phyloP scores from a whole-genome alignment of 352 stramenopile species.

The Phytophthora tentaculata region DNA sequence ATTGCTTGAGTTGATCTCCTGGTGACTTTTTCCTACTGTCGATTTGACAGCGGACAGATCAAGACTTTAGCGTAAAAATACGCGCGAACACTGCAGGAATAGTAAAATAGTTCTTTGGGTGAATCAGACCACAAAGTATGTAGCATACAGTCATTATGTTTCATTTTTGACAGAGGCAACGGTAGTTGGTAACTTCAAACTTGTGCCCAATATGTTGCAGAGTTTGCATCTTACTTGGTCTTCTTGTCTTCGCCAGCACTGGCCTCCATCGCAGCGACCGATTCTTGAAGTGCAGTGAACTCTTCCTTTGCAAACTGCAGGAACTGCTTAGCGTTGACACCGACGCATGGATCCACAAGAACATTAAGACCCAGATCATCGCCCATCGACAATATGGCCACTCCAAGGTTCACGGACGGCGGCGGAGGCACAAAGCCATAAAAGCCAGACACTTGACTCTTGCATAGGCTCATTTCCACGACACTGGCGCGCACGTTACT shows the following conservation, averaged over 20 bases:
- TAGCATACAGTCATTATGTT: conserved; percentile 32
- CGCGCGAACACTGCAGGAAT: background rate
- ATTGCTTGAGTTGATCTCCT: conserved; percentile 7
- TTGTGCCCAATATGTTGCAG: conserved; percentile 15
- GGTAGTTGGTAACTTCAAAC: conserved; percentile 9
- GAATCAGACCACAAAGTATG: conserved; percentile 14
- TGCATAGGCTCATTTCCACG: conserved; percentile 62
- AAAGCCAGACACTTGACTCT: conserved; percentile 59
- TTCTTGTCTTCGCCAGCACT: conserved; percentile 37
- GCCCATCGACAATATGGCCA: conserved; percentile 75
- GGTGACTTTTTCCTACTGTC: conserved; percentile 7
- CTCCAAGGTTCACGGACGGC: conserved; percentile 78
- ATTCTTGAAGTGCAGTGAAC: conserved; percentile 58
- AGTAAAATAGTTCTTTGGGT: conserved; percentile 3
- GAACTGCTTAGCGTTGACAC: conserved; percentile 68
- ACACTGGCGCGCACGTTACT: conserved; percentile 72
- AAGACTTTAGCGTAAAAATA: background rate
- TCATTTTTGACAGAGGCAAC: conserved; percentile 21
- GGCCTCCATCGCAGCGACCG: conserved; percentile 37
- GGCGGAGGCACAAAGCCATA: conserved; percentile 83
- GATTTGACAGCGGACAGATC: conserved; percentile 17
- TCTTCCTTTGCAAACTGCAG: conserved; percentile 70
- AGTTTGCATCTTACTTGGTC: conserved; percentile 32
- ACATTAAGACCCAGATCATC: conserved; percentile 79
- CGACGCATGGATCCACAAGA: conserved; percentile 74